Conservation (phyloP, 2,329 filamentous ascomycete genomes). For the Fusarium anthophilum region DNA sequence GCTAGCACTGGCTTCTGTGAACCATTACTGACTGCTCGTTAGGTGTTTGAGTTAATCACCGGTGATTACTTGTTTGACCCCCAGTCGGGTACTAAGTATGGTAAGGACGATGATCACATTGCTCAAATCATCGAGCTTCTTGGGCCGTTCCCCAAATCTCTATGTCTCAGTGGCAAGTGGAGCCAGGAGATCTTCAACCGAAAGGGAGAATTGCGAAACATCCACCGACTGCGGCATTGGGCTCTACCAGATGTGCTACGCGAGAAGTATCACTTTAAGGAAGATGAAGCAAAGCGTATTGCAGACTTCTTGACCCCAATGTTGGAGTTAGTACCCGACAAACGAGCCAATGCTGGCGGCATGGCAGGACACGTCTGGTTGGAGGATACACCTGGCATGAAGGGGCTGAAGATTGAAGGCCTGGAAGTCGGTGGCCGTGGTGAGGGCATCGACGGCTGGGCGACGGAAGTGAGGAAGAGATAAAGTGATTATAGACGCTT, state of each 20-base stretch:
- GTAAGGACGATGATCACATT: conserved; percentile 99
- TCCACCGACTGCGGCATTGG: conserved; percentile 96
- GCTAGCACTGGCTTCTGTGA: not conserved
- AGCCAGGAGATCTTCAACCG: conserved; percentile 98
- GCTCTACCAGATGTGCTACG: conserved; percentile 89
- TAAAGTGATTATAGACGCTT: conserved; percentile 51
- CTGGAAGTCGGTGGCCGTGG: conserved; percentile 83
- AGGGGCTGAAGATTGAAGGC: conserved; percentile 75
- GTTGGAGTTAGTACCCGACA: conserved; percentile 88
- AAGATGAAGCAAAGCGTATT: conserved; percentile 80
- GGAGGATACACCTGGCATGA: conserved; percentile 89
- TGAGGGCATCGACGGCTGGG: conserved; percentile 95
- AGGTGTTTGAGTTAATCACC: conserved; percentile 98
- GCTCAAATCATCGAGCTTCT: conserved; percentile 98
- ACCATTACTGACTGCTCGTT: conserved; percentile 15
- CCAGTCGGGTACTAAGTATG: conserved; percentile 98
- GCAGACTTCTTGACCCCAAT: conserved; percentile 88
- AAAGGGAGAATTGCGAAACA: conserved; percentile 96
- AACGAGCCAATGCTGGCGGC: conserved; percentile 92
- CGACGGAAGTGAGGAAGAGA: conserved; percentile 85
- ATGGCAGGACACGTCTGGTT: conserved; percentile 90
- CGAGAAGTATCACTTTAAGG: conserved; percentile 96
- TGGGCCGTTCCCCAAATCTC: conserved; percentile 89
- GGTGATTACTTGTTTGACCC: conserved; percentile 99
- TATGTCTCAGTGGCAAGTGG: conserved; percentile 95